phyloP scores from a whole-genome alignment of 1,139 yeast species.

The Blastobotrys serpentis region DNA sequence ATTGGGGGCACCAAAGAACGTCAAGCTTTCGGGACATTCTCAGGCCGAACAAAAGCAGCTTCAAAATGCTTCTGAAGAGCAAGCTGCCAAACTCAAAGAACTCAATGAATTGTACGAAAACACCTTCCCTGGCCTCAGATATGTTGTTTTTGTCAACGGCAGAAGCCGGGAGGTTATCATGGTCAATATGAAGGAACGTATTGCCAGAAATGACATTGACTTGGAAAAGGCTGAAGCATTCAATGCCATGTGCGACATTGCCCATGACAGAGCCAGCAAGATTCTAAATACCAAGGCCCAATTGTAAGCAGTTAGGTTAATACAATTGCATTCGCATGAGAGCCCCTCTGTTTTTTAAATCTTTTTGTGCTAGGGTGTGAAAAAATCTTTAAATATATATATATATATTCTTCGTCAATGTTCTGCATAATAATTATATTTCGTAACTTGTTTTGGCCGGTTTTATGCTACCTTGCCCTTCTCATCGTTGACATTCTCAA shows the following conservation, averaged over 20 bases:
- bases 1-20: slow-evolving; percentile 57
- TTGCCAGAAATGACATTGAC: slow-evolving; percentile 51
- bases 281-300: slow-evolving; percentile 16
- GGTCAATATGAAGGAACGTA: slow-evolving; percentile 62
- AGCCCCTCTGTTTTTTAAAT: too few relatives aligned
- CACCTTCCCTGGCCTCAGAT: slow-evolving; percentile 76
- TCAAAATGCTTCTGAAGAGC: slow-evolving; percentile 46
- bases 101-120: slow-evolving; percentile 65
- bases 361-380: too few relatives aligned
- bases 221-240: slow-evolving; percentile 66
- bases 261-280: slow-evolving; percentile 61
- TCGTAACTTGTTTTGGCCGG: too few relatives aligned
- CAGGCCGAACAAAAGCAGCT: slow-evolving; percentile 68
- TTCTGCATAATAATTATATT: too few relatives aligned
- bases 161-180: slow-evolving; percentile 64
- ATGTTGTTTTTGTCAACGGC: slow-evolving; percentile 91
- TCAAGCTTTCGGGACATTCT: slow-evolving; percentile 61
- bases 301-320: slow-evolving; percentile 5
- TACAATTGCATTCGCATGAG: too few relatives aligned
- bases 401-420: too few relatives aligned
- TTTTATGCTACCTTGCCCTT: too few relatives aligned
- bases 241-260: slow-evolving; percentile 88
- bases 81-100: slow-evolving; percentile 47
- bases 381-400: too few relatives aligned
- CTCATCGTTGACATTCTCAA: too few relatives aligned